Conservation (phyloP, 768 basidiomycete species). For the Lactarius deliciosus region DNA sequence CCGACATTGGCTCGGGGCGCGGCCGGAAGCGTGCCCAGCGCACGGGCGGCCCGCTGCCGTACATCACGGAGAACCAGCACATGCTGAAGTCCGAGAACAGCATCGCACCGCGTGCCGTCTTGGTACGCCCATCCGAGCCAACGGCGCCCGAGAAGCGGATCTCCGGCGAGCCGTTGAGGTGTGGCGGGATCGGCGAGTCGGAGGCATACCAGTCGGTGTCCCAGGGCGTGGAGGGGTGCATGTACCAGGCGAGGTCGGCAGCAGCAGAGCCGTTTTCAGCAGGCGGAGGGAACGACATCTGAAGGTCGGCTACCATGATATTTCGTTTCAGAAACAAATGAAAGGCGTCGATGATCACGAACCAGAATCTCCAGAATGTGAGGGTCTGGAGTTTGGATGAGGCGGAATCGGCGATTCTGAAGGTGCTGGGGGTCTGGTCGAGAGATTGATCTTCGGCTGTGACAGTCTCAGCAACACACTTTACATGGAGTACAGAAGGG, state of each 20-base stretch:
- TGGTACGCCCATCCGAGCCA: constrained; percentile 33
- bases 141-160: constrained; percentile 36
- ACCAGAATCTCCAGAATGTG: constrained; percentile 5
- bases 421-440: constrained; percentile 18
- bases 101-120: constrained; percentile 40
- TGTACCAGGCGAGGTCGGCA: constrained; percentile 47
- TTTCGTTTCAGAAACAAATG: too few species aligned
- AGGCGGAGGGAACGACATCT: constrained; percentile 40
- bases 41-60: constrained; percentile 35
- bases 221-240: constrained; percentile 45
- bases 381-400: background rate
- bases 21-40: constrained; percentile 44
- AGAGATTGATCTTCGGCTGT: constrained; percentile 26
- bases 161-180: constrained; percentile 32
- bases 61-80: constrained; percentile 48
- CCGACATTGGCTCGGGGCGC: constrained; percentile 39
- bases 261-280: constrained; percentile 39
- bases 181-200: constrained; percentile 37
- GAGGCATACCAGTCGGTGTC: constrained; percentile 43
- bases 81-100: constrained; percentile 52
- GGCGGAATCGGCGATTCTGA: background rate
- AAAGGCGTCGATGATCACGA: background rate
- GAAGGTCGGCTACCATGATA: constrained; percentile 27
- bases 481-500: background rate
- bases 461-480: background rate